Evolutionary conservation across 306 rosid genomes (phyloP).

Genomic region (Abrus precatorius): DNA sequence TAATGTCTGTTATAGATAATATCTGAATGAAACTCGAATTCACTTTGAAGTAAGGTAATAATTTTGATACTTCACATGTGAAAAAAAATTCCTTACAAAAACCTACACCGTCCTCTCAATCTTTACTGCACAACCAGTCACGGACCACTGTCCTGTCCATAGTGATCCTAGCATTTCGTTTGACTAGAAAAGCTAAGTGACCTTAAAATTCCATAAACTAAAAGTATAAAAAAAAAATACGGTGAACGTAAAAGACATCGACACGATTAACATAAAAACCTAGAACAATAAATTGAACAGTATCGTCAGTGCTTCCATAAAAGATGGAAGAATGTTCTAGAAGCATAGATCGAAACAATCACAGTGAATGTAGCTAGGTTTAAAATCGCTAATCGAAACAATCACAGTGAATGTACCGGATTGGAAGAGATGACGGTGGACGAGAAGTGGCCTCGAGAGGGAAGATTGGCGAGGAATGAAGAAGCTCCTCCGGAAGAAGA

Average conservation of each 20-base stretch:
- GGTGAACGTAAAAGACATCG: background rate
- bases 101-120: background rate
- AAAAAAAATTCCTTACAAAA: background rate
- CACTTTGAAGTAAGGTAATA: background rate
- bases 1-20: background rate
- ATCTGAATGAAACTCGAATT: background rate
- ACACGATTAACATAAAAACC: constrained; percentile 23
- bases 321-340: constrained; percentile 11
- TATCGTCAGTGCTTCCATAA: background rate
- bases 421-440: constrained; percentile 51
- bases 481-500: constrained; percentile 47
- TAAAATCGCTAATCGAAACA: background rate
- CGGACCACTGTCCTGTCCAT: background rate
- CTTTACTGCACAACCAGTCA: background rate
- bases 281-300: constrained; percentile 7
- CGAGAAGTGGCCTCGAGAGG: constrained; percentile 58
- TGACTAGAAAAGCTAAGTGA: background rate
- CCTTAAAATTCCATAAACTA: background rate
- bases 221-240: background rate
- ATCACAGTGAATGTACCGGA: constrained; percentile 35
- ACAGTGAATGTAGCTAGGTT: background rate
- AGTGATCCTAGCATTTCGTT: background rate
- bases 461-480: constrained; percentile 54
- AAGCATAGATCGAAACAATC: constrained; percentile 11
- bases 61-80: background rate